A percentile compares a stretch with the other conserved stretches of the same genome.
Conservation (phyloP, 225 moss, liverwort and hornwort species). For the Takakia lepidozioides region DNA sequence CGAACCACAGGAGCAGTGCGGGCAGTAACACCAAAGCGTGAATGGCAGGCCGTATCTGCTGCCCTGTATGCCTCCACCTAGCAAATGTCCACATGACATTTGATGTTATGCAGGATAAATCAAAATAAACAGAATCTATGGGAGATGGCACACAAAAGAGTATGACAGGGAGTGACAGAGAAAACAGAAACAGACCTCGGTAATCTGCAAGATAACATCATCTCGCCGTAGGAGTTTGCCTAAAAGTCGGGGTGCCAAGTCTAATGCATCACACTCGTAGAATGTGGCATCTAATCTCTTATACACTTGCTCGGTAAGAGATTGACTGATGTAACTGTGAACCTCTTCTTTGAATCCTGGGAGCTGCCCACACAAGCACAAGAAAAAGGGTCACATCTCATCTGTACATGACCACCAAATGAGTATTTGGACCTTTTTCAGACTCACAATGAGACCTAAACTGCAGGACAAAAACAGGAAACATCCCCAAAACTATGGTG, state of each 20-base stretch:
- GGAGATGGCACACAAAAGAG: neutral
- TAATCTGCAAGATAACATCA: conserved; percentile 79
- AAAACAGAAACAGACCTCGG: conserved; percentile 45
- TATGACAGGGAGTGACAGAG: neutral
- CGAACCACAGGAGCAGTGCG: conserved; percentile 77
- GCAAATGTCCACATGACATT: neutral
- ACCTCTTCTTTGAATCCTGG: too few relatives aligned
- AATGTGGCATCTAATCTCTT: conserved; percentile 53
- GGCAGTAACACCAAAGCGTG: conserved; percentile 70
- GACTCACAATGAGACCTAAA: too few relatives aligned
- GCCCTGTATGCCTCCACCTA: conserved; percentile 92
- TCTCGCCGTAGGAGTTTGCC: conserved; percentile 81
- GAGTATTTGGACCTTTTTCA: too few relatives aligned
- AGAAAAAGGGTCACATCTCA: too few relatives aligned
- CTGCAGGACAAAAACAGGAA: too few relatives aligned
- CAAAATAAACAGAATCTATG: too few relatives aligned
- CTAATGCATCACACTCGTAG: conserved; percentile 76
- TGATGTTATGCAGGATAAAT: too few relatives aligned
- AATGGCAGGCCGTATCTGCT: conserved; percentile 90
- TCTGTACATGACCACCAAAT: too few relatives aligned
- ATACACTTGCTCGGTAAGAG: too few relatives aligned
- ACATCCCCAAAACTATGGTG: too few relatives aligned
- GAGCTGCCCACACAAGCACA: too few relatives aligned
- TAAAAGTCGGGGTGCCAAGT: conserved; percentile 84
- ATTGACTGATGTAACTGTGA: too few relatives aligned